Base-by-base conservation (phyloP, 1,284 basidiomycete genomes). In the Moesziomyces parantarcticus region DNA sequence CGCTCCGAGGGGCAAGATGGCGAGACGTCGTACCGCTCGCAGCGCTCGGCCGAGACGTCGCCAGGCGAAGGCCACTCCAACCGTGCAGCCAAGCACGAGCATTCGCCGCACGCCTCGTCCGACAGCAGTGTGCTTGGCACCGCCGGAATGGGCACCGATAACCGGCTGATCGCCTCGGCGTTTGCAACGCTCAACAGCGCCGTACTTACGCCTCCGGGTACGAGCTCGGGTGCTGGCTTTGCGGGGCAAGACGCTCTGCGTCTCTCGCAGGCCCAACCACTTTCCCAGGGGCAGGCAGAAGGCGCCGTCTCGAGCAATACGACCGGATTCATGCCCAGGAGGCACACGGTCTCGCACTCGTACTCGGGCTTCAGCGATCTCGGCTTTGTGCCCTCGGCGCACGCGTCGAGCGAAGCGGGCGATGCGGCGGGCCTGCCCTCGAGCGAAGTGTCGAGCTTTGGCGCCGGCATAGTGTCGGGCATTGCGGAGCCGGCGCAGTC, bases 161-260 rank as follows among this genome's bases (percentile, higher is more conserved):
- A 69, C 32, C 36, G 65, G 14, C 54, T 75, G 23, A 69, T 69
- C 16, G 71, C 71, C 7, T 70, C 71, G 23, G 62, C 66, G 16
- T 75, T 75, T 54, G 71, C 66, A 8, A 75, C 66, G 0, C 59
- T 70, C 55, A 75, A 75, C 50, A 70, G 66, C 26, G 29, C 64
- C 6, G 55, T 67, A 22, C 26, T 58, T 20, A 71, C 68, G 3
- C 68, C 62, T 29, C 62, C 68, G 9, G 68, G 58, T 1, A 56
- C 61, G 3, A 62, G 67, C 34, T 64, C 67, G n/a, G 62, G 58
- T 20, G 34, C 16, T 0, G 11, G 18, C 9, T 48, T 53, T 25
- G 25, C 45, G 10, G 40, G 36, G 32, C 60, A 60, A 13, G 65
- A 68, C 20, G 43, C 47, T 14, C 34, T 26, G 3, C 58, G 54